phyloP scores from a whole-genome alignment of 805 yeast genomes.

The Yamadazyma olivae region DNA sequence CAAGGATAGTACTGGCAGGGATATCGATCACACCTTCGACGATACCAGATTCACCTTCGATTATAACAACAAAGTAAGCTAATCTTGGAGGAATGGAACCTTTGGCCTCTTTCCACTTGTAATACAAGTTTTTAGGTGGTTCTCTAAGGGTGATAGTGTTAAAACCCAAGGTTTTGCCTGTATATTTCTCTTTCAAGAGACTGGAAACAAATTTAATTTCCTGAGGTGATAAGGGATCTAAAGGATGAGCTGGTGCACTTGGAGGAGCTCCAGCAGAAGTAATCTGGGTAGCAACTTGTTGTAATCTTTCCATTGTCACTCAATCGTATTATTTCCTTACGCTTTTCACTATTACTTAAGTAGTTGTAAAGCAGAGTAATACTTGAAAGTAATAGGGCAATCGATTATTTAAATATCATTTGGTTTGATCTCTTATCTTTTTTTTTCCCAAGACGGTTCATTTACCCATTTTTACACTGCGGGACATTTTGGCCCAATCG shows the following conservation, averaged over 20 bases:
- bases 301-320: constrained; percentile 64
- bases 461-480: too few relatives aligned
- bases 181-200: constrained; percentile 47
- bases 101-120: constrained; percentile 60
- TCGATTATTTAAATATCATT: not conserved
- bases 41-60: constrained; percentile 56
- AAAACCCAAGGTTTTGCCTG: constrained; percentile 48
- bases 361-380: too few relatives aligned
- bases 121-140: constrained; percentile 62
- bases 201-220: constrained; percentile 61
- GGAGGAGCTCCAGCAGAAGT: constrained; percentile 54
- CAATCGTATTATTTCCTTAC: too few relatives aligned
- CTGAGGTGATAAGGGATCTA: constrained; percentile 65
- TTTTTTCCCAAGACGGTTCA: too few relatives aligned
- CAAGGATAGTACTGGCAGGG: constrained; percentile 43
- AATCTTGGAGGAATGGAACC: constrained; percentile 67
- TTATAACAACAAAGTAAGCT: constrained; percentile 63
- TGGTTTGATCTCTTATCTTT: too few relatives aligned
- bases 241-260: constrained; percentile 58
- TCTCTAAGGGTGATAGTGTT: constrained; percentile 71
- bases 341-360: too few relatives aligned
- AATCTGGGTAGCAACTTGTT: constrained; percentile 61
- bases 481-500: too few relatives aligned
- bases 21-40: constrained; percentile 71
- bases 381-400: not conserved